Base-by-base conservation (phyloP, 2,329 filamentous ascomycete species). In the Diaporthe australafricana region DNA sequence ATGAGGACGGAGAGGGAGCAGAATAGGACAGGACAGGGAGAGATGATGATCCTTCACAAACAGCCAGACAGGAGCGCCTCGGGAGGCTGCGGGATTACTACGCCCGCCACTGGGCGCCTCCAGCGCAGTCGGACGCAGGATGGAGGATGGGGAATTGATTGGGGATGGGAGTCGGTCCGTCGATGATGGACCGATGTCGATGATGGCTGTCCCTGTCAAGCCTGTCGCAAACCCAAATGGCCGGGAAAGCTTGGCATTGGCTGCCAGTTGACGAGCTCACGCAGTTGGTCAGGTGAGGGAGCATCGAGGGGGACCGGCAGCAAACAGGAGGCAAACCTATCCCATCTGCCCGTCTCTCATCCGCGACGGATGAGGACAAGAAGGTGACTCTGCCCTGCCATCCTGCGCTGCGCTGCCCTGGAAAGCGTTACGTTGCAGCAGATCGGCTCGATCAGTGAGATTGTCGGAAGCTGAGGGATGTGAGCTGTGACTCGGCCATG, bases 191-290 rank as follows among this genome's bases (percentile, higher is more conserved):
- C 42, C 40, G 40, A 63, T 63, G 57, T 63, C 57, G 40, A 63
- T 63, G 40, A 63, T 47, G 40, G 27, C 17, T 16, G 57, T n/a
- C 27, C 57, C 57, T 63, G 57, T 63, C 57, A 40, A 40, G 48
- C 57, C 57, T 63, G 57, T 63, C 57, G 40, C 57, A 63, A 47
- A 63, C 57, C 57, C 57, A 63, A 32, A 25, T 30, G 57, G 57
- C 42, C 57, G 57, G 57, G 57, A 63, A 63, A 63, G 57, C 57
- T 63, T 63, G 57, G 57, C 57, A 48, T 32, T 63, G 57, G 57
- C 40, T 47, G 57, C 56, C 8, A 47, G 35, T 38, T 35, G 52
- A 55, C 17, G 20, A 55, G 25, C 30, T 22, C 17, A 35, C 17
- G 53, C 53, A 25, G 32, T 40, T 20, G 22, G 35, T 42, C 55